Percentiles rank a stretch among this genome's conserved stretches.
These are phyloP conservation scores for Lactarius sanguifluus DNA, from an alignment of 768 basidiomycete genomes.

Conservation along the genomic window DNA sequence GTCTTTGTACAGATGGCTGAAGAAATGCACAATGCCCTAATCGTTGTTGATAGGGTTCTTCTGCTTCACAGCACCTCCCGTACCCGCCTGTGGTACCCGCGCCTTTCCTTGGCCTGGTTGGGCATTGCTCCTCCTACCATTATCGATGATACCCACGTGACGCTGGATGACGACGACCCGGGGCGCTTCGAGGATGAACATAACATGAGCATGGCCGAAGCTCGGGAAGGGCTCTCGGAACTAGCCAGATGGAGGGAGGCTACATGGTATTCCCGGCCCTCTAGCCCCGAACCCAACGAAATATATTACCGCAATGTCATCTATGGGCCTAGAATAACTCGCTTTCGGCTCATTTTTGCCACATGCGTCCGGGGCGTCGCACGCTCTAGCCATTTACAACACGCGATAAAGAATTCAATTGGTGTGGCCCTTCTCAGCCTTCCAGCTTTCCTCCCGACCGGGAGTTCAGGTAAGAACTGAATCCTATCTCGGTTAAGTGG, in stretches of 20 bases:
- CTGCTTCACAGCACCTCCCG: conserved; percentile 17
- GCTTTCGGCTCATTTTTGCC: conserved; percentile 38
- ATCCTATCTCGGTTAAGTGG: neutral
- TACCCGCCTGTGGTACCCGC: conserved; percentile 27
- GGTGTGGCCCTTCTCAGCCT: conserved; percentile 45
- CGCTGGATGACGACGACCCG: conserved; percentile 15
- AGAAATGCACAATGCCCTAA: conserved; percentile 40
- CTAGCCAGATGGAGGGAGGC: conserved; percentile 14
- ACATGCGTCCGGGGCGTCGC: conserved; percentile 34
- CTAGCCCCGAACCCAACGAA: conserved; percentile 10
- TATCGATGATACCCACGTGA: conserved; percentile 17
- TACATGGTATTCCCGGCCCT: neutral
- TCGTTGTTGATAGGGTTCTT: conserved; percentile 32
- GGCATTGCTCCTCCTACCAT: conserved; percentile 25
- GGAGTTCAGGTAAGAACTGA: conserved; percentile 36
- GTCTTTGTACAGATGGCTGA: conserved; percentile 42
- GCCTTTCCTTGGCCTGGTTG: conserved; percentile 26
- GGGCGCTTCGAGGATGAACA: conserved; percentile 14
- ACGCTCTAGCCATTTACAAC: conserved; percentile 45
- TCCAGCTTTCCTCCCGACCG: conserved; percentile 44
- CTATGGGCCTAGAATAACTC: conserved; percentile 32
- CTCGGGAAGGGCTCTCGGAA: conserved; percentile 26
- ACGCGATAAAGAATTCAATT: conserved; percentile 47
- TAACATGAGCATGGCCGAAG: conserved; percentile 24
- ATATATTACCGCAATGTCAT: conserved; percentile 25